These are phyloP conservation scores for Iris pallida DNA, from an alignment of 116 monocot genomes.

Conservation along the genomic window DNA sequence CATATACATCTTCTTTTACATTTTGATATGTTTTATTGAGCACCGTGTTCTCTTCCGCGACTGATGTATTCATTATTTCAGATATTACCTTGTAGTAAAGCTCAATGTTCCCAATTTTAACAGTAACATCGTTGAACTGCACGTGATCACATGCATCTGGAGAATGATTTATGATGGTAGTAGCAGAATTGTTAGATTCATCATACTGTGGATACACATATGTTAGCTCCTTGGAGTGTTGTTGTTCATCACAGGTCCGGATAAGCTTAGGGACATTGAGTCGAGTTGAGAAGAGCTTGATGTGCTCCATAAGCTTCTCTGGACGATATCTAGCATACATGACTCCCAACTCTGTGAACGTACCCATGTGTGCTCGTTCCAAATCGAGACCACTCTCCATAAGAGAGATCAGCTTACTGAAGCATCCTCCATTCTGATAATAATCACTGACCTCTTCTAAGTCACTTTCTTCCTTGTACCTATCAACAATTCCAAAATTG, in stretches of 20 bases:
- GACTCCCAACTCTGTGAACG: slow-evolving; percentile 93
- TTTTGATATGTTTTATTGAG: too few species aligned
- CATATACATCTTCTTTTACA: too few species aligned
- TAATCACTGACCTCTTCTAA: slow-evolving; percentile 97
- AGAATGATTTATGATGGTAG: slow-evolving; percentile 94
- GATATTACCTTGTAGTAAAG: too few species aligned
- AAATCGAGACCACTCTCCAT: slow-evolving; percentile 97
- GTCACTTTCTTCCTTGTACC: slow-evolving; percentile 77
- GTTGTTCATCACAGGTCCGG: slow-evolving; percentile 86
- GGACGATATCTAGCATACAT: slow-evolving; percentile 88
- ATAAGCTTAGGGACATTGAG: slow-evolving; percentile 89
- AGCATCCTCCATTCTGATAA: slow-evolving; percentile 96
- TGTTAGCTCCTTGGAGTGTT: slow-evolving; percentile 94
- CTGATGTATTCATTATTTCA: too few species aligned
- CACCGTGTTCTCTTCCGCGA: too few species aligned
- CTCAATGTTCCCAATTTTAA: slow-evolving; percentile 10
- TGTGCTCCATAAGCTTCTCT: slow-evolving; percentile 96
- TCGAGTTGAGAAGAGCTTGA: slow-evolving; percentile 83
- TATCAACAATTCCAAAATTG: slow-evolving; percentile 54
- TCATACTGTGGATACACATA: slow-evolving; percentile 93
- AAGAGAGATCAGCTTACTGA: slow-evolving; percentile 88
- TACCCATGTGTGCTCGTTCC: slow-evolving; percentile 98
- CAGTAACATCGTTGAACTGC: slow-evolving; percentile 20
- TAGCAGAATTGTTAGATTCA: slow-evolving; percentile 97
- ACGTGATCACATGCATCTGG: slow-evolving; percentile 83